Conservation (phyloP, 257 asterid genomes). For the Solanum ossicruentum region DNA sequence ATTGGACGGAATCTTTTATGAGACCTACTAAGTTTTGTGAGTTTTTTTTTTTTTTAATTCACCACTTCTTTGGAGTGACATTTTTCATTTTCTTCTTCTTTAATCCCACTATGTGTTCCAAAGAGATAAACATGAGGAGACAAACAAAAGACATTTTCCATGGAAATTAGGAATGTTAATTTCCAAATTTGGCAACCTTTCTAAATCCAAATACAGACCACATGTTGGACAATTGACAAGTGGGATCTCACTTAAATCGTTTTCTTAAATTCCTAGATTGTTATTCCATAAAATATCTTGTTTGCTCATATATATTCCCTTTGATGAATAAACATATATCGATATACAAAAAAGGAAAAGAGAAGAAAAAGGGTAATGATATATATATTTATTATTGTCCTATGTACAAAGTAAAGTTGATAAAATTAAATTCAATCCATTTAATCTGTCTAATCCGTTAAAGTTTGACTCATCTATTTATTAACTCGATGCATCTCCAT, state of each 20-base stretch:
- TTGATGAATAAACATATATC: neutral
- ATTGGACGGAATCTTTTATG: neutral
- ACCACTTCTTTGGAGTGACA: neutral
- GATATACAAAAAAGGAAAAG: neutral
- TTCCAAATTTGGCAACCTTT: neutral
- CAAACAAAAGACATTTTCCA: neutral
- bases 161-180: neutral
- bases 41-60: neutral
- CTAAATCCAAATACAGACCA: neutral
- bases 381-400: neutral
- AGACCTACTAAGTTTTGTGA: neutral
- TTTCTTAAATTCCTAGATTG: neutral
- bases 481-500: too few species aligned
- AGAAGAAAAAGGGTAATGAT: neutral
- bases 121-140: neutral
- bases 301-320: neutral
- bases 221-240: neutral
- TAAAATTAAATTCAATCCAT: too few species aligned
- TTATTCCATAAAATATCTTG: neutral
- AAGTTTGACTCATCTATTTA: too few species aligned
- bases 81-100: neutral
- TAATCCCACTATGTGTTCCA: neutral
- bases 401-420: too few species aligned
- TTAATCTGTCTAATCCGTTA: too few species aligned
- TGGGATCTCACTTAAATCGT: neutral